Percentiles rank a stretch among this genome's conserved stretches.
phyloP scores from a whole-genome alignment of 495 filamentous ascomycete species.

The Chlorociboria aeruginascens region DNA sequence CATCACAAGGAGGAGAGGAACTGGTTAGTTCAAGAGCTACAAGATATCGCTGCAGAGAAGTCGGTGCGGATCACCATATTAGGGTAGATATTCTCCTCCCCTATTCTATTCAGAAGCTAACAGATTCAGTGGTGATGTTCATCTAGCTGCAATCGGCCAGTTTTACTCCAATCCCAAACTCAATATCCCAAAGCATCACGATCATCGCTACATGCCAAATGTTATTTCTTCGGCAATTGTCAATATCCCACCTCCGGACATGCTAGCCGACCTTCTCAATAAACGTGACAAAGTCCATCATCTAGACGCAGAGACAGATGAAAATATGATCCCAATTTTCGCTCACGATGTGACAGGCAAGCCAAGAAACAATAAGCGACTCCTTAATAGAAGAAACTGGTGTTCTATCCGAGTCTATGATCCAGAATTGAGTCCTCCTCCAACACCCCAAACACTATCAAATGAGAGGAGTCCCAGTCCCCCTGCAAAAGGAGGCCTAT shows the following conservation, averaged over 20 bases:
- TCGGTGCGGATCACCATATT: conserved; percentile 85
- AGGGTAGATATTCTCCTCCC: conserved; percentile 34
- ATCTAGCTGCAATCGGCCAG: conserved; percentile 82
- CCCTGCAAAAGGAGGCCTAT: conserved; percentile 10
- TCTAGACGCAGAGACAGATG: conserved; percentile 72
- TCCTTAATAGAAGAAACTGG: conserved; percentile 90
- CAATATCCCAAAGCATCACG: conserved; percentile 64
- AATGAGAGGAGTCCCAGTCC: conserved; percentile 24
- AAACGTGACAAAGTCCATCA: conserved; percentile 91
- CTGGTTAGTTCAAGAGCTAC: conserved; percentile 77
- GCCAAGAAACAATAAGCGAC: conserved; percentile 74
- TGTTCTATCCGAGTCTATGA: conserved; percentile 74
- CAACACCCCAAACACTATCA: conserved; percentile 36
- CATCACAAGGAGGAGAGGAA: conserved; percentile 82
- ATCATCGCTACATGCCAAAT: conserved; percentile 88
- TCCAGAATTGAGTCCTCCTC: conserved; percentile 64
- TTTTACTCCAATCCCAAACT: conserved; percentile 86
- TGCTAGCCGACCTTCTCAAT: conserved; percentile 86
- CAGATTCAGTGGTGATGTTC: conserved; percentile 66
- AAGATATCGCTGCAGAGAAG: conserved; percentile 81
- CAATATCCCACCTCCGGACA: conserved; percentile 78
- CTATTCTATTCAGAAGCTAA: neutral
- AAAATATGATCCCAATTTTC: conserved; percentile 93
- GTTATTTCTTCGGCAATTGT: conserved; percentile 86
- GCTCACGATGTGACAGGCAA: conserved; percentile 78